Evolutionary conservation across 345 rosid species (phyloP).

Genomic region (Salix dunnii): DNA sequence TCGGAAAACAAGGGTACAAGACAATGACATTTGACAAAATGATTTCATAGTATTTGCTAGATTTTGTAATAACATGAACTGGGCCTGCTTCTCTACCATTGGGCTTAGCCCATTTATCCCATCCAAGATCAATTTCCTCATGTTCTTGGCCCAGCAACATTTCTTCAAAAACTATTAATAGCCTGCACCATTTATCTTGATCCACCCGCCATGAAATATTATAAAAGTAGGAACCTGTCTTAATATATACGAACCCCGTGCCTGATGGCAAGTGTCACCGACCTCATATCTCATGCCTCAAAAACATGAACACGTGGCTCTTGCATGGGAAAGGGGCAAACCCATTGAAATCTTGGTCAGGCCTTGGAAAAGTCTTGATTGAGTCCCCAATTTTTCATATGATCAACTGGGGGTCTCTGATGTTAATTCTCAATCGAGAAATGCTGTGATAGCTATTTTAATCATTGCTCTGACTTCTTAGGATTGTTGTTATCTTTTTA

Average conservation of each 20-base stretch:
- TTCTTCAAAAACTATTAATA: background rate
- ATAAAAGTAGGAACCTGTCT: background rate
- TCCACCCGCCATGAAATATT: background rate
- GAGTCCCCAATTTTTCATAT: background rate
- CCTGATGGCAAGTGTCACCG: slow-evolving; percentile 19
- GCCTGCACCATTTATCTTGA: background rate
- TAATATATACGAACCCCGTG: background rate
- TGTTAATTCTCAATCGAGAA: background rate
- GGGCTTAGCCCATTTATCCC: background rate
- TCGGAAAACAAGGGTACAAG: background rate
- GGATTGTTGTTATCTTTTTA: too few species aligned
- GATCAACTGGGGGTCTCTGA: background rate
- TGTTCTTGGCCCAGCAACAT: background rate
- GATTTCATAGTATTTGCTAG: background rate
- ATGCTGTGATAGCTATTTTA: too few species aligned
- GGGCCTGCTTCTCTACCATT: background rate
- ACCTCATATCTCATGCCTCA: slow-evolving; percentile 1
- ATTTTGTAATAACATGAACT: background rate
- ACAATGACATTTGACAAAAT: background rate
- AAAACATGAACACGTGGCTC: slow-evolving; percentile 29
- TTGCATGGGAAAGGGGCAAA: slow-evolving; percentile 23
- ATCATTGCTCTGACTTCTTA: too few species aligned
- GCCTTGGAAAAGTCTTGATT: background rate
- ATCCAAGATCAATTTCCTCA: background rate
- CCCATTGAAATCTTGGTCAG: background rate